A percentile compares a stretch with the other conserved stretches of the same genome.
Evolutionary conservation across 768 basidiomycete genomes (phyloP).

Genomic region (Psilocybe sp.): DNA sequence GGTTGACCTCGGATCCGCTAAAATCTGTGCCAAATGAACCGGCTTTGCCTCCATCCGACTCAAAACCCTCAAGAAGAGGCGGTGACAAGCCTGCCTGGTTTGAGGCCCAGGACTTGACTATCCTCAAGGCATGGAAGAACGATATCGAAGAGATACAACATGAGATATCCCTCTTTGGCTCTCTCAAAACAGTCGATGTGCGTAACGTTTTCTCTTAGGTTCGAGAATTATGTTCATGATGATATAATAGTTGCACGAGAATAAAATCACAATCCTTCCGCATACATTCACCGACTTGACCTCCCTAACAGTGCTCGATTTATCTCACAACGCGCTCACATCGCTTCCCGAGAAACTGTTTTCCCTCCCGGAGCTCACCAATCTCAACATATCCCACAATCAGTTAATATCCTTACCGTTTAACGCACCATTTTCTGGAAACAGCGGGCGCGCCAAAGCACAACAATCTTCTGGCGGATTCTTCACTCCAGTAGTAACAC

Average conservation of each 20-base stretch:
- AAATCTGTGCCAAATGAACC: constrained; percentile 65
- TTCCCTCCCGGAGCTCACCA: constrained; percentile 62
- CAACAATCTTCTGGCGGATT: constrained; percentile 47
- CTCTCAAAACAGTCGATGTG: constrained; percentile 77
- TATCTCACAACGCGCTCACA: constrained; percentile 70
- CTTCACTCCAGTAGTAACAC: constrained; percentile 59
- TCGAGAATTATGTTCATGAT: constrained; percentile 6
- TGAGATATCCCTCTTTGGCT: constrained; percentile 83
- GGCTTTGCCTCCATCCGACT: constrained; percentile 37
- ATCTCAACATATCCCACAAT: constrained; percentile 74
- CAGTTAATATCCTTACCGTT: constrained; percentile 59
- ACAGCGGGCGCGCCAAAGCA: constrained; percentile 17
- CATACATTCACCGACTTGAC: constrained; percentile 66
- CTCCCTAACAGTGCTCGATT: constrained; percentile 62
- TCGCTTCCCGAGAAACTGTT: constrained; percentile 64
- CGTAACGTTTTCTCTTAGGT: constrained; percentile 22
- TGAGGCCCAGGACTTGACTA: constrained; percentile 74
- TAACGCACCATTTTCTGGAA: constrained; percentile 48
- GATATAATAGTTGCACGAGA: constrained; percentile 63
- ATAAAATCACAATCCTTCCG: constrained; percentile 62
- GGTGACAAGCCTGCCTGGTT: constrained; percentile 67
- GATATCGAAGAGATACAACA: constrained; percentile 77
- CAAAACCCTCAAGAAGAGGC: constrained; percentile 30
- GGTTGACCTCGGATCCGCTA: constrained; percentile 67
- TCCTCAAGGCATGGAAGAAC: constrained; percentile 79